Conservation (phyloP, 2,329 filamentous ascomycete genomes). For the Fusarium nematophilum region DNA sequence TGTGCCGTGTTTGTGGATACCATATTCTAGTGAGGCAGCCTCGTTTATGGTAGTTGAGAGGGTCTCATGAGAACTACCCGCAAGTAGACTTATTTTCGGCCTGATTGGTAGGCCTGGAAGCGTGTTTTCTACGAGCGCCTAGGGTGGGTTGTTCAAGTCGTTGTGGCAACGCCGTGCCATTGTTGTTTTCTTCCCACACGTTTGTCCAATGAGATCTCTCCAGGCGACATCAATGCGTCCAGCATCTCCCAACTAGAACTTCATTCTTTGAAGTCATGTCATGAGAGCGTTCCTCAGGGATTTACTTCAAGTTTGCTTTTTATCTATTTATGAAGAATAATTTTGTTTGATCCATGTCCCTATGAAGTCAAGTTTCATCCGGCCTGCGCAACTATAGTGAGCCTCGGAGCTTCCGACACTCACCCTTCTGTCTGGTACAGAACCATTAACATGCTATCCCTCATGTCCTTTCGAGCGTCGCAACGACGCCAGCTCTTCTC, state of each 20-base stretch:
- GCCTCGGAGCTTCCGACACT: background rate
- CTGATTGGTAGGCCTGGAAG: too few species aligned
- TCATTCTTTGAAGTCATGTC: slow-evolving; percentile 2
- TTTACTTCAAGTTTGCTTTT: background rate
- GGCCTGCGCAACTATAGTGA: too few species aligned
- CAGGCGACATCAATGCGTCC: background rate
- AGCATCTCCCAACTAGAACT: slow-evolving; percentile 10
- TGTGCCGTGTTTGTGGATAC: too few species aligned
- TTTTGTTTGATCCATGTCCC: background rate
- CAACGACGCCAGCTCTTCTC: slow-evolving; percentile 55
- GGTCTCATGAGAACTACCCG: too few species aligned
- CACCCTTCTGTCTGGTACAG: slow-evolving; percentile 17
- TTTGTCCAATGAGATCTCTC: slow-evolving; percentile 16
- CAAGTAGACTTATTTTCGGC: too few species aligned
- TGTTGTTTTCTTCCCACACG: slow-evolving; percentile 30
- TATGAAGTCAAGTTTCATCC: too few species aligned
- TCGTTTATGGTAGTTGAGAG: too few species aligned
- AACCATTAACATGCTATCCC: slow-evolving; percentile 38
- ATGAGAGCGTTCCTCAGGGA: background rate
- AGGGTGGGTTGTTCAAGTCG: slow-evolving; percentile 15
- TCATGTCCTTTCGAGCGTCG: slow-evolving; percentile 39
- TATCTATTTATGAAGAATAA: background rate
- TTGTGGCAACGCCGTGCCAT: slow-evolving; percentile 30
- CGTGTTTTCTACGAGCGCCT: too few species aligned
- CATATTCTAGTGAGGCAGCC: too few species aligned